Evolutionary conservation across 371 early-diverging fungal genomes (phyloP).

Genomic region (Syncephalis fuscata): DNA sequence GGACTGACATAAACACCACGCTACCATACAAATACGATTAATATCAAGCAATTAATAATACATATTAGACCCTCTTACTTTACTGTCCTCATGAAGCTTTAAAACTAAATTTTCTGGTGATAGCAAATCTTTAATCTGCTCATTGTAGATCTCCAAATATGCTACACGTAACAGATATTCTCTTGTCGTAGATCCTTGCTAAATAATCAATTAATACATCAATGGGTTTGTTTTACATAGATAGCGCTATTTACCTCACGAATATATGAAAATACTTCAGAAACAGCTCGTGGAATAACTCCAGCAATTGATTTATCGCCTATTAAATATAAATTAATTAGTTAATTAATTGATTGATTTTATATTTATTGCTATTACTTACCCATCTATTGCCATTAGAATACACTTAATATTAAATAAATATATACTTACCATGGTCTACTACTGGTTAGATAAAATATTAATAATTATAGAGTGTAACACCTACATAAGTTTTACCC

Average conservation of each 20-base stretch:
- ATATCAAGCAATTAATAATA: not conserved
- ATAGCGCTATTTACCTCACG: constrained; percentile 16
- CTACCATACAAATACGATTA: constrained; percentile 14
- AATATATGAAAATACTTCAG: constrained; percentile 62
- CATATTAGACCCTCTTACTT: constrained; percentile 16
- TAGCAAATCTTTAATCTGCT: constrained; percentile 65
- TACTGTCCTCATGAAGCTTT: constrained; percentile 61
- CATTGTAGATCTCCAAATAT: constrained; percentile 95
- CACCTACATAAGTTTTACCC: constrained; percentile 77
- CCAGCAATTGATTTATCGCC: constrained; percentile 57
- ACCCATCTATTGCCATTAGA: not conserved
- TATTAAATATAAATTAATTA: constrained; percentile 2
- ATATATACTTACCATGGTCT: constrained; percentile 14
- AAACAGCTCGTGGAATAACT: constrained; percentile 68
- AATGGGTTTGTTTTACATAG: constrained; percentile 13
- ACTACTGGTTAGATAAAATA: constrained; percentile 1
- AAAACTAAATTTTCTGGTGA: constrained; percentile 59
- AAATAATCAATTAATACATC: not conserved
- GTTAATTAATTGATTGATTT: not conserved
- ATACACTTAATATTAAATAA: not conserved
- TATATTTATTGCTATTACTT: not conserved
- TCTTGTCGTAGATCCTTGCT: constrained; percentile 18
- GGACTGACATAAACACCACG: constrained; percentile 77
- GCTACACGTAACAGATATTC: constrained; percentile 83
- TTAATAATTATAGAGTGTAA: not conserved